Evolutionary conservation across 148 eudicot species (phyloP), one percentile per base, ranked within the genome.

Genomic region (Chenopodium suecicum): DNA sequence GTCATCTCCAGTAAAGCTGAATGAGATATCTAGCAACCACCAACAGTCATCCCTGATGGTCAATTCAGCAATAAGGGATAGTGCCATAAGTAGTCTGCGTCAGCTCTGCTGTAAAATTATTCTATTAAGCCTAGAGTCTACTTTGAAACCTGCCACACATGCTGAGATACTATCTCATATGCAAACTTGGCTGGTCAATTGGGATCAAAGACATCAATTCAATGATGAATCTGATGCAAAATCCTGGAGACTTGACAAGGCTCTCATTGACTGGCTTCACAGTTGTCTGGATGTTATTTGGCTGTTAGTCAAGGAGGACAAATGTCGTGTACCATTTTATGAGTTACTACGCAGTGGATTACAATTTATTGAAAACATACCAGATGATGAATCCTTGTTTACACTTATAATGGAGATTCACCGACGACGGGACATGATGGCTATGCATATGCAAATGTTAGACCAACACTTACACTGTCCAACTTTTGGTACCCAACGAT

Each of bases 401-500:
- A 88, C 95, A 29, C 95, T 96, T 50, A 92, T 94, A 83, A 83
- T 96, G 90, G 98, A 92, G 90, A 92, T 96, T 83, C 99, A 96
- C 76, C 88, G 91, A 82, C 91, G 98, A 85, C 88, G 99, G 83
- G 99, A 96, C 88, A 92, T 92, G 97, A 89, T 94, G 95, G 94
- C 98, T 48, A 91, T 90, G 91, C 95, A 96, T 85, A 96, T 96
- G 98, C 98, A 91, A 85, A 96, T 96, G 99, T 86, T 96, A 83
- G 99, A 94, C 85, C 98, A 94, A 78, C 99, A 96, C 88, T 92
- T 96, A 63, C 99, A 96, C 81, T 94, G 99, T 83, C 99, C 99
- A 71, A 86, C 98, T 54, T 96, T 96, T 89, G 99, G 98, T 73
- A 94, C 91, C 31, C 95, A 92, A 44, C 90, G 99, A 80, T 90